phyloP scores from a whole-genome alignment of 305 asterid species.

The Fraxinus dipetala region DNA sequence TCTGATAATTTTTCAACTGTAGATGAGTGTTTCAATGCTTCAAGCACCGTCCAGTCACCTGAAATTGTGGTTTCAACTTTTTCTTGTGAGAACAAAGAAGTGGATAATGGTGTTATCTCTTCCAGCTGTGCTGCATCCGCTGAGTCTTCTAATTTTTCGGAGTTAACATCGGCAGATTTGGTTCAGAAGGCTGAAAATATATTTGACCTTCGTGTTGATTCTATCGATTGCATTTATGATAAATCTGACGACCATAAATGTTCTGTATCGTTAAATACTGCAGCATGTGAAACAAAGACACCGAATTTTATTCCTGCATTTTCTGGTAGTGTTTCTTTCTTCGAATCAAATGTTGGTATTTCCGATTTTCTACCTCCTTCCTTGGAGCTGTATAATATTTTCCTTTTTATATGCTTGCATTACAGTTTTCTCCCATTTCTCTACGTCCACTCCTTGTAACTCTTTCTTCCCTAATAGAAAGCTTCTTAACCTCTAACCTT shows the following conservation, averaged over 20 bases:
- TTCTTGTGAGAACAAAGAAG: slow-evolving; percentile 25
- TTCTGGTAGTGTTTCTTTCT: slow-evolving; percentile 7
- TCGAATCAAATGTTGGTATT: slow-evolving; percentile 43
- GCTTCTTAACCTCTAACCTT: neutral
- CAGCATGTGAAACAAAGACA: slow-evolving; percentile 23
- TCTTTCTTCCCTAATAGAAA: neutral
- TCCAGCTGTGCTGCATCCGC: slow-evolving; percentile 28
- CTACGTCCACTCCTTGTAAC: neutral
- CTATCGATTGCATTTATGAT: slow-evolving; percentile 12
- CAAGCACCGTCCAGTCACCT: slow-evolving; percentile 27
- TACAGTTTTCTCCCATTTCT: neutral
- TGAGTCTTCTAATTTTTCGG: slow-evolving; percentile 21
- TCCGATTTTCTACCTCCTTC: slow-evolving; percentile 22
- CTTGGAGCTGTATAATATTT: slow-evolving; percentile 7
- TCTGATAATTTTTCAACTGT: slow-evolving; percentile 21
- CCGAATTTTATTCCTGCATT: slow-evolving; percentile 26
- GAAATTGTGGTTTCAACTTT: slow-evolving; percentile 24
- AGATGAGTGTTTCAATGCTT: slow-evolving; percentile 24
- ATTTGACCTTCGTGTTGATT: slow-evolving; percentile 9
- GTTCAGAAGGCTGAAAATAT: slow-evolving; percentile 24
- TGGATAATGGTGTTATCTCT: slow-evolving; percentile 14
- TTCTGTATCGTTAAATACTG: slow-evolving; percentile 25
- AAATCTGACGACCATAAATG: slow-evolving; percentile 13
- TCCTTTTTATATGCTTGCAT: neutral
- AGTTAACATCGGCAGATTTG: slow-evolving; percentile 18